Evolutionary conservation across 2,329 filamentous ascomycete genomes (phyloP).

Genomic region (Aureobasidium leucospermi): DNA sequence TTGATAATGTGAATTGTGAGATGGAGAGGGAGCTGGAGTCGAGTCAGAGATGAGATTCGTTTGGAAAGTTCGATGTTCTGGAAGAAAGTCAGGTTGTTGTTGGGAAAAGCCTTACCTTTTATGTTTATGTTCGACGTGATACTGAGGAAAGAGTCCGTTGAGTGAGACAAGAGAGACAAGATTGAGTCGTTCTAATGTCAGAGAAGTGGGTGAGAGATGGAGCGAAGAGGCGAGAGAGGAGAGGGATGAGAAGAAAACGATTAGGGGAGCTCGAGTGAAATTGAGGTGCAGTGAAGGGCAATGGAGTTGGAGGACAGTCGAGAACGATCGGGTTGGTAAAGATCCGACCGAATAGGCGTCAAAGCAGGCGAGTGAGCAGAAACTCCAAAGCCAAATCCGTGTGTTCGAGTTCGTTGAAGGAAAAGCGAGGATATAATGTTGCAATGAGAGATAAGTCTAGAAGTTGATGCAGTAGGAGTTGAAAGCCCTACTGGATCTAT

Average conservation of each 20-base stretch:
- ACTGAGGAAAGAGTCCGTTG: too few species aligned
- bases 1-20: neutral
- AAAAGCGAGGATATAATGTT: too few species aligned
- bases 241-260: neutral
- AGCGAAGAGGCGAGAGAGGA: neutral
- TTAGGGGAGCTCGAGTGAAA: neutral
- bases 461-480: too few species aligned
- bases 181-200: neutral
- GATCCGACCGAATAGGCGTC: too few species aligned
- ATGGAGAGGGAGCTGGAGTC: neutral
- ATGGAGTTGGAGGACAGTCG: neutral
- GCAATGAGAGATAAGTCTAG: too few species aligned
- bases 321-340: neutral
- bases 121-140: too few species aligned
- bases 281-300: neutral
- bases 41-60: neutral
- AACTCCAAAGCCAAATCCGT: too few species aligned
- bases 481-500: too few species aligned
- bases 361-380: too few species aligned
- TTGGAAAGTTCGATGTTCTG: neutral
- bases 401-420: too few species aligned
- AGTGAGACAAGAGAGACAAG: too few species aligned
- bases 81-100: neutral
- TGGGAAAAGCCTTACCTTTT: neutral
- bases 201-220: neutral